Evolutionary conservation across 2,329 filamentous ascomycete genomes (phyloP), one percentile per base, ranked within the genome.

Genomic region (Curvularia sp.): DNA sequence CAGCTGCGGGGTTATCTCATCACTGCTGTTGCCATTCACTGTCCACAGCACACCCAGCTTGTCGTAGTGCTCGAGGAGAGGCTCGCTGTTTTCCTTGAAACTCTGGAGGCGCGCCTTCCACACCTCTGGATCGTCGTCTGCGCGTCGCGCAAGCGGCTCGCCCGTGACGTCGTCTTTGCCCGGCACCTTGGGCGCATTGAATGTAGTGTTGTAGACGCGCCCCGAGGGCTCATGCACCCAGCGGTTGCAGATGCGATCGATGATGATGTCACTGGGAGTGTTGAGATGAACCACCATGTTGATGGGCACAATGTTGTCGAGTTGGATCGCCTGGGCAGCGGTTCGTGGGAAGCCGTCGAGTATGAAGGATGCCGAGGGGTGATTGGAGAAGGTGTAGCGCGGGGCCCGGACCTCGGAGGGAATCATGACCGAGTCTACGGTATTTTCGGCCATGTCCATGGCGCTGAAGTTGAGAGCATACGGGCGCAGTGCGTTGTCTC

Each of bases 271-370:
- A 32, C 91, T 86, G 0, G 95, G 95, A 0, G 94, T 98, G 73
- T 89, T 85, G 67, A 98, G 83, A 54, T 91, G 92, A 58, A 97
- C 89, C 48, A 93, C 95, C 60, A 97, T 86, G 78, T 99, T 99
- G 76, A 99, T 93, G n/a, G 94, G 93, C 30, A 98, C 86, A 32
- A 97, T 83, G 45, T 82, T 80, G 74, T 96, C 93, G 47, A 98
- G 85, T 56, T 88, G 88, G 41, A 80, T 77, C 27, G 93, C 95
- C 79, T 99, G 95, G 3, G 81, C 74, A 0, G 91, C 90, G 6
- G 92, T 99, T 65, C 95, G 90, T 2, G 95, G 95, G 78, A 98
- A 99, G 15, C 95, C 95, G 75, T 99, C 95, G 52, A 99, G 89
- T 64, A 99, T 90, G 77, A 97, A 98, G 0, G 93, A 97, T 8